phyloP scores from a whole-genome alignment of 1,284 basidiomycete species.

The Phylloporus sp. region DNA sequence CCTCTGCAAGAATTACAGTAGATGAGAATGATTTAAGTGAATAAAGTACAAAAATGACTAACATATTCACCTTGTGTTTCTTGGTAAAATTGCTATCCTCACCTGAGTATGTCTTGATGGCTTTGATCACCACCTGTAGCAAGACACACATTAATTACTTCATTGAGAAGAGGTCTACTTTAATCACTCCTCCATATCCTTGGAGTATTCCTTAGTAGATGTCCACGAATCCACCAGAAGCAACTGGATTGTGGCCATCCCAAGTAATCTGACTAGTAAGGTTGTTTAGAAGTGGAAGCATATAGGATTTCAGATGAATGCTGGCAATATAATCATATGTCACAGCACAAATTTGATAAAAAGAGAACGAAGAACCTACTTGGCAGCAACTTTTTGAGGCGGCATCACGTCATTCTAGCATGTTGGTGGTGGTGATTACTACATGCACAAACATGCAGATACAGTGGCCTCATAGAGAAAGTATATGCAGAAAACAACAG shows the following conservation, averaged over 20 bases:
- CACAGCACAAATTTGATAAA: no score
- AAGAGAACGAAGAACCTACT: no score
- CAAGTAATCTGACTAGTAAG: slow-evolving; percentile 12
- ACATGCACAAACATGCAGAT: no score
- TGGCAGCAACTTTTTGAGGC: no score
- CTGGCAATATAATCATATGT: no score
- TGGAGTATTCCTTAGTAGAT: slow-evolving; percentile 9
- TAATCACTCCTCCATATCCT: background rate
- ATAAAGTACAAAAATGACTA: no score
- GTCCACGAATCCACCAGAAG: slow-evolving; percentile 16
- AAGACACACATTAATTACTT: background rate
- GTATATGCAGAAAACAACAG: no score
- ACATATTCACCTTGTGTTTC: slow-evolving; percentile 13
- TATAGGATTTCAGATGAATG: no score
- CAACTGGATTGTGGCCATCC: slow-evolving; percentile 9
- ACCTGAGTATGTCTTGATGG: slow-evolving; percentile 16
- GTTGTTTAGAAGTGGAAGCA: slow-evolving; percentile 13
- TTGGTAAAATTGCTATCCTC: slow-evolving; percentile 15
- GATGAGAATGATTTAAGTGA: background rate
- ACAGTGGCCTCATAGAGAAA: no score
- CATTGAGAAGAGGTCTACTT: background rate
- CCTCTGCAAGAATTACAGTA: slow-evolving; percentile 2
- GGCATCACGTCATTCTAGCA: no score
- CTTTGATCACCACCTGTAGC: slow-evolving; percentile 23
- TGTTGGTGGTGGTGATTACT: no score